These are phyloP conservation scores for Lactarius sanguifluus DNA, from an alignment of 768 basidiomycete species.

Conservation along the genomic window DNA sequence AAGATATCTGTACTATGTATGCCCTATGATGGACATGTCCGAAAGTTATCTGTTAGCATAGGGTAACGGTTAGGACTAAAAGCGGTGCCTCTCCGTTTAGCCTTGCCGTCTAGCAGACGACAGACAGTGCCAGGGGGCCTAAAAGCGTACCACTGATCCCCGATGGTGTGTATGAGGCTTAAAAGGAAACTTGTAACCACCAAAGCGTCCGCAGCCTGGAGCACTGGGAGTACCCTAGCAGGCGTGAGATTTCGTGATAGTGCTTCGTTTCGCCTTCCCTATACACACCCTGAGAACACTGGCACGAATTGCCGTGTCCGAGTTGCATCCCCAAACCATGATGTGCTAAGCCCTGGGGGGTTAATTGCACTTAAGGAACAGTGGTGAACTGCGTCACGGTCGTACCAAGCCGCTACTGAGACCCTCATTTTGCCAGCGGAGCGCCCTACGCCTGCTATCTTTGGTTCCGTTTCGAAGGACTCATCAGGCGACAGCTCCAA, in stretches of 20 bases:
- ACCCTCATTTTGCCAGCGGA: background rate
- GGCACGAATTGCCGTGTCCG: background rate
- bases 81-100: background rate
- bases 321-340: background rate
- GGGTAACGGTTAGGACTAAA: background rate
- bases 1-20: background rate
- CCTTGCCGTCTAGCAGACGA: background rate
- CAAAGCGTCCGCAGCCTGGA: background rate
- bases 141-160: background rate
- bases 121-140: background rate
- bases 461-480: background rate
- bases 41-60: background rate
- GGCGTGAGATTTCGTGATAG: background rate
- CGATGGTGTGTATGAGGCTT: conserved; percentile 7
- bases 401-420: background rate
- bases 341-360: background rate
- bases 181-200: conserved; percentile 3
- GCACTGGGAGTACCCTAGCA: background rate
- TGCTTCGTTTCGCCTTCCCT: background rate
- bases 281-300: background rate
- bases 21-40: background rate
- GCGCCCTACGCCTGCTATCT: background rate
- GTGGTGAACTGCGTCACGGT: background rate
- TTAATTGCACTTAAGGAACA: background rate
- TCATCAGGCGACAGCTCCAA: background rate